A percentile compares a stretch with the other conserved stretches of the same genome.
phyloP scores from a whole-genome alignment of 2,329 filamentous ascomycete species.

The Cordyceps farinosa region DNA sequence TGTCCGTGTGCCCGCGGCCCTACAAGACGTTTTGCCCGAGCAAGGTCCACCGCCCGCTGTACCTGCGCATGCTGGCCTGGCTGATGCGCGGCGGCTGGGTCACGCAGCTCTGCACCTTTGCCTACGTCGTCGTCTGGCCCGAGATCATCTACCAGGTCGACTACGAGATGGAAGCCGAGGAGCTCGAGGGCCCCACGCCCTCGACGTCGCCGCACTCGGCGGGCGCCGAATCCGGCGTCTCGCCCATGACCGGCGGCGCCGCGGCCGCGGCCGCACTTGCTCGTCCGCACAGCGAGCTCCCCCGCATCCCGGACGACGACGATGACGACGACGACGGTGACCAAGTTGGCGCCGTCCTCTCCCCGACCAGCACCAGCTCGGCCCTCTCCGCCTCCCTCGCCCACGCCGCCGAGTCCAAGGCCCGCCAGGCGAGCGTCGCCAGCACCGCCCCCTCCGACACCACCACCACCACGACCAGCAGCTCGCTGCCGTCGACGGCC shows the following conservation, averaged over 20 bases:
- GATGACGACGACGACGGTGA: neutral
- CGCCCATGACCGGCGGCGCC: neutral
- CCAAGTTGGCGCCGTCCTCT: conserved; percentile 17
- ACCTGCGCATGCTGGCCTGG: conserved; percentile 91
- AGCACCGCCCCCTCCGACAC: conserved; percentile 19
- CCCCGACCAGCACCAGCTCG: conserved; percentile 16
- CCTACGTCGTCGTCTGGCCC: conserved; percentile 79
- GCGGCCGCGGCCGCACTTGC: neutral
- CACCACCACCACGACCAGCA: neutral
- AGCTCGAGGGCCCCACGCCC: conserved; percentile 39
- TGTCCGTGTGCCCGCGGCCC: conserved; percentile 75
- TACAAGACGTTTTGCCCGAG: conserved; percentile 83
- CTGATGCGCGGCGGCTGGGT: conserved; percentile 91
- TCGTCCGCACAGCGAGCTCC: conserved; percentile 12
- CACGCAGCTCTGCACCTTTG: conserved; percentile 86
- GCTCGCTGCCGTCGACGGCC: conserved; percentile 21
- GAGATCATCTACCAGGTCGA: conserved; percentile 81
- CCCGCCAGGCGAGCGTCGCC: conserved; percentile 22
- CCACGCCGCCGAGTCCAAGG: conserved; percentile 18
- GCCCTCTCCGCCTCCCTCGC: conserved; percentile 18
- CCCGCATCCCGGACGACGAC: neutral
- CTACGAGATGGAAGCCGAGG: conserved; percentile 64
- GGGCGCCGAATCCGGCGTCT: conserved; percentile 25
- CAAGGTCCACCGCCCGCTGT: conserved; percentile 80
- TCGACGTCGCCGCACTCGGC: conserved; percentile 27